These are phyloP conservation scores for Lipomyces spencermartinsiae DNA, from an alignment of 805 yeast genomes.

Conservation along the genomic window DNA sequence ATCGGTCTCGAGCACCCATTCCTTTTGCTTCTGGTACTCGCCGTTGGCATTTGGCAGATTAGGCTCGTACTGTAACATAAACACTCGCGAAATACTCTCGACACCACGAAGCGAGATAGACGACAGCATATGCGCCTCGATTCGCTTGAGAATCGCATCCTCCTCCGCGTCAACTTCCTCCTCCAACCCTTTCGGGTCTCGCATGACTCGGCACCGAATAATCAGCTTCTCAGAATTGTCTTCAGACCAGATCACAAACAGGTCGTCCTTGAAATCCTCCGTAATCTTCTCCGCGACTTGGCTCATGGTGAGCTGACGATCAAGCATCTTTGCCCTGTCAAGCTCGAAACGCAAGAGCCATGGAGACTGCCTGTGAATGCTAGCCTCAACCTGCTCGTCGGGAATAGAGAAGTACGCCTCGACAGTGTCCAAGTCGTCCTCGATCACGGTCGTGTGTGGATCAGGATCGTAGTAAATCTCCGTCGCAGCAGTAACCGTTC, in stretches of 20 bases:
- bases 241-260: conserved; percentile 98
- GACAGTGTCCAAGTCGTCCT: conserved; percentile 95
- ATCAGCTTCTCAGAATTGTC: conserved; percentile 97
- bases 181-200: conserved; percentile 92
- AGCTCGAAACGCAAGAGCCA: conserved; percentile 96
- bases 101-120: conserved; percentile 95
- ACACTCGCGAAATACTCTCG: conserved; percentile 87
- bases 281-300: conserved; percentile 96
- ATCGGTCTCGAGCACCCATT: conserved; percentile 99
- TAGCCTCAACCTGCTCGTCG: conserved; percentile 95
- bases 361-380: conserved; percentile 93
- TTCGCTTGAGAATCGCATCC: conserved; percentile 92
- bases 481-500: conserved; percentile 95
- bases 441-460: conserved; percentile 95
- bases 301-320: conserved; percentile 95
- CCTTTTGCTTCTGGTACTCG: conserved; percentile 85
- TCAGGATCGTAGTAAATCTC: conserved; percentile 98
- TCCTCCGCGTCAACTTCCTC: conserved; percentile 91
- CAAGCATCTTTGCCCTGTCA: conserved; percentile 99
- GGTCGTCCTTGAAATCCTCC: conserved; percentile 89
- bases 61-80: conserved; percentile 56
- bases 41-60: conserved; percentile 67
- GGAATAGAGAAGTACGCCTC: conserved; percentile 97
- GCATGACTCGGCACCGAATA: conserved; percentile 96
- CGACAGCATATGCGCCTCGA: conserved; percentile 95